phyloP scores from a whole-genome alignment of 2,329 filamentous ascomycete genomes.

The Ilyonectria robusta region DNA sequence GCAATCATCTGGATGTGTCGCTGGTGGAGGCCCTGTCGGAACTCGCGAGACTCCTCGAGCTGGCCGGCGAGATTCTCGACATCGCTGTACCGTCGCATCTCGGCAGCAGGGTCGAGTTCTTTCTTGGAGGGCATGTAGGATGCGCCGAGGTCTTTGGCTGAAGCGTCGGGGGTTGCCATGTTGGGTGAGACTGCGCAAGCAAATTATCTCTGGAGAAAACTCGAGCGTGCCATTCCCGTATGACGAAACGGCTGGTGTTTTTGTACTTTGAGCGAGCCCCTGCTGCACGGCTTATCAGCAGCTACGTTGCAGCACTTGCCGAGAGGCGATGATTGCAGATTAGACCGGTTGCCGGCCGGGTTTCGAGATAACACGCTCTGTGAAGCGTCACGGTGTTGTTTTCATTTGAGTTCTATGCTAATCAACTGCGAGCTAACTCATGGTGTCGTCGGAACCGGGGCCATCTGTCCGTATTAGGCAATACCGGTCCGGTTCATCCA shows the following conservation, averaged over 20 bases:
- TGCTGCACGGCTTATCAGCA: neutral
- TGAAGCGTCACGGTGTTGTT: neutral
- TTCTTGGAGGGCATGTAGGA: neutral
- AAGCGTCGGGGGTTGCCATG: neutral
- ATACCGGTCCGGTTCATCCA: neutral
- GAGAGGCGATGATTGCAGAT: neutral
- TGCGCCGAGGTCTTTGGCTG: neutral
- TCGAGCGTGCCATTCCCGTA: neutral
- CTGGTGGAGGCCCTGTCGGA: slow-evolving; percentile 35
- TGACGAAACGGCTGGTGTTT: neutral
- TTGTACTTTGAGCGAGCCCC: neutral
- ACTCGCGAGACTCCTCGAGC: neutral
- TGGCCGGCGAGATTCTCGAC: neutral
- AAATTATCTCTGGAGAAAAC: neutral
- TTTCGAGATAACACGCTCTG: neutral
- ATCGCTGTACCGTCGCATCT: neutral
- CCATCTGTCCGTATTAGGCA: neutral
- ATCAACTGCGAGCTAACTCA: neutral
- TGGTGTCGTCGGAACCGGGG: neutral
- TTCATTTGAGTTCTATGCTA: neutral
- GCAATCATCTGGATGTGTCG: slow-evolving; percentile 67
- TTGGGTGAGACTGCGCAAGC: neutral
- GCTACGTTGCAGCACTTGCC: neutral
- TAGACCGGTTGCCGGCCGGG: neutral
- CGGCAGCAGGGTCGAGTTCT: neutral